phyloP scores from a whole-genome alignment of 805 yeast genomes.

The Nakazawaea peltata region DNA sequence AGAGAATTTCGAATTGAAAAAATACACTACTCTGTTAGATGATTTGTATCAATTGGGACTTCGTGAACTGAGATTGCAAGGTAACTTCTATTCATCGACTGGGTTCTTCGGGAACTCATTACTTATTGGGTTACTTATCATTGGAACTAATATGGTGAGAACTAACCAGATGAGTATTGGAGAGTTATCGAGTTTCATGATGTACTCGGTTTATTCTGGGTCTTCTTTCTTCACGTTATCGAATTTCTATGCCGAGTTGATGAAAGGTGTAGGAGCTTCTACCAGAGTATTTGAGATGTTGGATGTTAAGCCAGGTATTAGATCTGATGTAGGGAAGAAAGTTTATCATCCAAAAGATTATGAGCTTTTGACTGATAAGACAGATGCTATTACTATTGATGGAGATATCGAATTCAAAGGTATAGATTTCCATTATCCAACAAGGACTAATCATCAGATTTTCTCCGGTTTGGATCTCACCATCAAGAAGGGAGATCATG shows the following conservation, averaged over 20 bases:
- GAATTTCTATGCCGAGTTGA: constrained; percentile 83
- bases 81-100: constrained; percentile 68
- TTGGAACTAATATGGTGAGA: constrained; percentile 79
- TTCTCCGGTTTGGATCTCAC: constrained; percentile 53
- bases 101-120: constrained; percentile 82
- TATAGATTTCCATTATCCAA: constrained; percentile 74
- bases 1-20: constrained; percentile 67
- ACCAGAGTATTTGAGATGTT: constrained; percentile 82
- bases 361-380: constrained; percentile 20
- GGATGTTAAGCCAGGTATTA: constrained; percentile 67
- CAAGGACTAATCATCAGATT: constrained; percentile 64
- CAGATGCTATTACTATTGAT: constrained; percentile 19
- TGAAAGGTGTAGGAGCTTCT: constrained; percentile 98
- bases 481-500: constrained; percentile 74
- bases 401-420: constrained; percentile 57
- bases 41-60: constrained; percentile 59
- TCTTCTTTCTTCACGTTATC: constrained; percentile 88
- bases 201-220: constrained; percentile 93
- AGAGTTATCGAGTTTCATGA: constrained; percentile 84
- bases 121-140: constrained; percentile 63
- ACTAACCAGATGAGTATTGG: constrained; percentile 76
- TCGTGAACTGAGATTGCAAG: constrained; percentile 73
- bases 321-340: constrained; percentile 53
- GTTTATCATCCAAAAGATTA: constrained; percentile 20
- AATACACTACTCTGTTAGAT: constrained; percentile 66